Percentiles rank a stretch among this genome's conserved stretches.
Evolutionary conservation across 805 yeast species (phyloP).

Genomic region (Saccharomyces mikatae): DNA sequence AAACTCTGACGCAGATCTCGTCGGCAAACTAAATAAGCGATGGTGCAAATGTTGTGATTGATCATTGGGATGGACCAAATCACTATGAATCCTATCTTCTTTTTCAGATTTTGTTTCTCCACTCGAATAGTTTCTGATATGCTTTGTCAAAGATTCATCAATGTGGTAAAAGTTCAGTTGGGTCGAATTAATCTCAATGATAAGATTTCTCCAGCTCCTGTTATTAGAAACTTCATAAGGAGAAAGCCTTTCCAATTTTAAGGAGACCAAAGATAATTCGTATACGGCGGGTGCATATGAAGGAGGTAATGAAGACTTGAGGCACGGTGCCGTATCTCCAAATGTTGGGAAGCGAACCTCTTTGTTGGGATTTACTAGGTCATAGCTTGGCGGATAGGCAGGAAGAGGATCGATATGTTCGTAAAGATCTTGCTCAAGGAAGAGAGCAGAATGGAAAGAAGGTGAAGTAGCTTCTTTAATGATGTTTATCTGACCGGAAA

Average conservation of each 20-base stretch:
- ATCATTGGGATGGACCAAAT: background rate
- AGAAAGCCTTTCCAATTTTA: constrained; percentile 68
- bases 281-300: constrained; percentile 58
- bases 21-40: constrained; percentile 6
- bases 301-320: constrained; percentile 46
- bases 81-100: background rate
- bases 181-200: constrained; percentile 77
- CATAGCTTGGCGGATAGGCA: constrained; percentile 27
- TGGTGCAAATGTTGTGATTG: constrained; percentile 10
- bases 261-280: constrained; percentile 45
- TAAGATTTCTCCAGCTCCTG: constrained; percentile 62
- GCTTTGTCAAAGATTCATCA: constrained; percentile 28
- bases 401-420: constrained; percentile 35
- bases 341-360: constrained; percentile 30
- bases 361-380: constrained; percentile 20
- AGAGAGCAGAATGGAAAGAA: background rate
- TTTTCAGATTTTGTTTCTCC: constrained; percentile 13
- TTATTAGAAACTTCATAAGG: constrained; percentile 64
- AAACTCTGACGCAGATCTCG: constrained; percentile 18
- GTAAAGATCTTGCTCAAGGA: constrained; percentile 15
- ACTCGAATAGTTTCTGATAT: constrained; percentile 25
- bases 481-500: background rate
- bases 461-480: background rate
- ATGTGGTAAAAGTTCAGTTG: constrained; percentile 63
- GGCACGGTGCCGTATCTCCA: constrained; percentile 21